phyloP scores from a whole-genome alignment of 2,329 filamentous ascomycete genomes.

The Chaetomiaceae sp. region DNA sequence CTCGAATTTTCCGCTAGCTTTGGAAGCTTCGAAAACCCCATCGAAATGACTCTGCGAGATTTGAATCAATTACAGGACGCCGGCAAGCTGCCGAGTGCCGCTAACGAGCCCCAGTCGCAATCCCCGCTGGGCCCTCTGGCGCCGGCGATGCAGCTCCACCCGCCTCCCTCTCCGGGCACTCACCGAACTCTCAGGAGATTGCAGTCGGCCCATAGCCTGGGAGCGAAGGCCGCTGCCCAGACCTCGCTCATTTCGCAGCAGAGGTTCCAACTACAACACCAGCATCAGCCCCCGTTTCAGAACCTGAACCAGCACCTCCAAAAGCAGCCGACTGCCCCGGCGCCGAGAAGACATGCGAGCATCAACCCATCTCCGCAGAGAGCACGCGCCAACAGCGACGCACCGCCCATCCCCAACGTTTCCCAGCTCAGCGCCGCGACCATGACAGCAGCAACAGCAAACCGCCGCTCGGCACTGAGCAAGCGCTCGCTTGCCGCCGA shows the following conservation, averaged over 20 bases:
- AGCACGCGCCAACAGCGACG: constrained; percentile 70
- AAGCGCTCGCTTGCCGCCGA: constrained; percentile 49
- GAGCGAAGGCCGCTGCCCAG: constrained; percentile 47
- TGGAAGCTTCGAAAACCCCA: not conserved
- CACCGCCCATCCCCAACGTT: constrained; percentile 34
- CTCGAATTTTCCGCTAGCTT: not conserved
- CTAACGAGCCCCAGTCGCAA: constrained; percentile 16
- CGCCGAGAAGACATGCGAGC: constrained; percentile 34
- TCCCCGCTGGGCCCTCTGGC: constrained; percentile 21
- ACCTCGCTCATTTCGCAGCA: constrained; percentile 62
- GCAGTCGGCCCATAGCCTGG: constrained; percentile 69
- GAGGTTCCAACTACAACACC: constrained; percentile 36
- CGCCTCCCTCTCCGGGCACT: constrained; percentile 59
- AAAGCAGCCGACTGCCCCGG: constrained; percentile 32
- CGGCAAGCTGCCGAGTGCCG: constrained; percentile 18
- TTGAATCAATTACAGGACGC: constrained; percentile 18
- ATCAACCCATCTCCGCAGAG: constrained; percentile 48
- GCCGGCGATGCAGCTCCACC: constrained; percentile 44
- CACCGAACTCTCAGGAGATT: constrained; percentile 67
- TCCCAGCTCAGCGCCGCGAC: constrained; percentile 24
- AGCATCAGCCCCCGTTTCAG: constrained; percentile 46
- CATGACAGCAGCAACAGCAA: constrained; percentile 28
- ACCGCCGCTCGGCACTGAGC: constrained; percentile 41
- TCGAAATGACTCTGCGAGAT: constrained; percentile 18
- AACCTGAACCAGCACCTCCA: constrained; percentile 42